Conservation (phyloP, 2,329 filamentous ascomycete genomes). For the Metarhizium rileyi region DNA sequence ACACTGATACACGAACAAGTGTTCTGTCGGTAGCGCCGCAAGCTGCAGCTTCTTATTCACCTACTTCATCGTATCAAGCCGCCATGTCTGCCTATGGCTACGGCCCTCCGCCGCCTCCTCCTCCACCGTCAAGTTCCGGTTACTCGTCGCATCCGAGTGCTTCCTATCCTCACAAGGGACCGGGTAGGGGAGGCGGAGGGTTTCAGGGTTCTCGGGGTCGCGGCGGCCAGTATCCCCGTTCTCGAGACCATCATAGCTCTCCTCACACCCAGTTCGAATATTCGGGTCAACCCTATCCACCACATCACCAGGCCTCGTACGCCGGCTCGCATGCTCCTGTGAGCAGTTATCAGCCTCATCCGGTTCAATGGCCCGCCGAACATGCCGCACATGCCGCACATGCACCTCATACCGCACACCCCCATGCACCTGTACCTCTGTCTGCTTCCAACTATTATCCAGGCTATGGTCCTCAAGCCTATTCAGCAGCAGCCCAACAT, state of each 20-base stretch:
- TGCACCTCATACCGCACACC: slow-evolving; percentile 28
- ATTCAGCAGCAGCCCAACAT: slow-evolving; percentile 29
- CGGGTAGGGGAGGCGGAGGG: slow-evolving; percentile 32
- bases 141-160: slow-evolving; percentile 30
- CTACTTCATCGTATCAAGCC: neutral
- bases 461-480: slow-evolving; percentile 48
- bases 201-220: slow-evolving; percentile 27
- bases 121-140: slow-evolving; percentile 21
- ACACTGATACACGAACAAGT: slow-evolving; percentile 10
- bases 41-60: slow-evolving; percentile 5
- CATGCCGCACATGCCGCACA: slow-evolving; percentile 24
- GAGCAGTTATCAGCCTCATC: slow-evolving; percentile 26
- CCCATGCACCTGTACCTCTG: slow-evolving; percentile 38
- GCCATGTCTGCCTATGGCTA: slow-evolving; percentile 43
- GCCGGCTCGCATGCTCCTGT: slow-evolving; percentile 25
- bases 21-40: slow-evolving; percentile 9
- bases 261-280: slow-evolving; percentile 34
- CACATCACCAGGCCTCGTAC: slow-evolving; percentile 20
- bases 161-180: slow-evolving; percentile 28
- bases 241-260: slow-evolving; percentile 31
- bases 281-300: slow-evolving; percentile 26
- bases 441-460: slow-evolving; percentile 47
- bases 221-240: slow-evolving; percentile 27
- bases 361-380: slow-evolving; percentile 33
- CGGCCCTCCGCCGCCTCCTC: slow-evolving; percentile 38